These are phyloP conservation scores for Castanea mollissima DNA, from an alignment of 306 rosid genomes.

Conservation along the genomic window DNA sequence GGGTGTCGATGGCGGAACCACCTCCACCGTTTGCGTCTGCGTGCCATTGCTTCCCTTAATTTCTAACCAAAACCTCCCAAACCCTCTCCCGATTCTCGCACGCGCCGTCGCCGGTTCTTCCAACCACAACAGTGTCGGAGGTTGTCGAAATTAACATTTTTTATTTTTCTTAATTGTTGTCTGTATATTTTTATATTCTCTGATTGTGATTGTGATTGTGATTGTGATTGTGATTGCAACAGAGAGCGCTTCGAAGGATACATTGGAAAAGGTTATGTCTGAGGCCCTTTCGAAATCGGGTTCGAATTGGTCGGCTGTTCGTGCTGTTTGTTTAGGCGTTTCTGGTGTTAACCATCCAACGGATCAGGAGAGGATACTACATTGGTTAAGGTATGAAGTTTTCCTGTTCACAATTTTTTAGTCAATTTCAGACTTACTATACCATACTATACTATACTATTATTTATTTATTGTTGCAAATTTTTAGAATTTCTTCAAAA, in stretches of 20 bases:
- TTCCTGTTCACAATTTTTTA: no score
- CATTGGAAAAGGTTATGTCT: slow-evolving; percentile 86
- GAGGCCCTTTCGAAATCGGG: slow-evolving; percentile 74
- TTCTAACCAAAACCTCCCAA: slow-evolving; percentile 33
- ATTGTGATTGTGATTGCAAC: slow-evolving; percentile 6
- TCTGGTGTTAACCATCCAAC: slow-evolving; percentile 92
- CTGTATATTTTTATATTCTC: slow-evolving; percentile 11
- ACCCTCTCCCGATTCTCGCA: slow-evolving; percentile 65
- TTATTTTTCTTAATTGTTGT: not conserved
- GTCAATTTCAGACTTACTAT: not conserved
- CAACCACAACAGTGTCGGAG: slow-evolving; percentile 93
- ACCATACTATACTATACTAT: not conserved
- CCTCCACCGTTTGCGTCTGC: slow-evolving; percentile 53
- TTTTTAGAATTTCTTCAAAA: not conserved
- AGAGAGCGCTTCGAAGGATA: slow-evolving; percentile 90
- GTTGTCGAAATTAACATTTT: slow-evolving; percentile 19
- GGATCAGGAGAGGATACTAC: slow-evolving; percentile 73
- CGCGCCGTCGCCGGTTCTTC: slow-evolving; percentile 92
- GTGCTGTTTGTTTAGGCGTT: slow-evolving; percentile 89
- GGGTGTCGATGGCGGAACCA: slow-evolving; percentile 51
- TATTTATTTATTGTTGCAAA: not conserved
- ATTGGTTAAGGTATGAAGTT: slow-evolving; percentile 65
- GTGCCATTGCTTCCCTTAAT: slow-evolving; percentile 27
- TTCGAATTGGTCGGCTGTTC: slow-evolving; percentile 75
- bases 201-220: slow-evolving; percentile 16